Evolutionary conservation across 768 basidiomycete species (phyloP), one percentile per base, ranked within the genome.

Genomic region (Amanita rubescens): DNA sequence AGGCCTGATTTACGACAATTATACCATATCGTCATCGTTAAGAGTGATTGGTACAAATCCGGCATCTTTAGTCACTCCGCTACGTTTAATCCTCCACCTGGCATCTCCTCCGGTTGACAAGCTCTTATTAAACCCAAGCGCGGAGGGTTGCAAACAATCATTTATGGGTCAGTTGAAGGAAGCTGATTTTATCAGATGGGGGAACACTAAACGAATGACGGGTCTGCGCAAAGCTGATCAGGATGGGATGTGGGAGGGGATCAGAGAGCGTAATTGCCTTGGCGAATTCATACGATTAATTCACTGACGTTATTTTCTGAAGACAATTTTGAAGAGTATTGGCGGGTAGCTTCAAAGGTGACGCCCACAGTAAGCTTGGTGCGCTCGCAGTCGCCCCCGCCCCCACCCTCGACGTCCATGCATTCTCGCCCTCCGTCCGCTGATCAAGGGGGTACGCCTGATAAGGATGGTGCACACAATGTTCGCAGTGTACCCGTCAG

Each of bases 81-180:
- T 91, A 62, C 83, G 84, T n/a, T 71, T 97, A 25, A 79, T 87
- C 43, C 77, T 96, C 22, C 95, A 96, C 64, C 80, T 97, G 30
- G 85, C 85, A 1, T 86, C 89, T 6, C 90, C 94, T 20, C 94
- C 93, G 3, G 79, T 77, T 6, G 93, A 94, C 56, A 94, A 87
- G 64, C 79, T 97, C 14, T 77, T 94, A 15, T 71, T 94, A 15
- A 78, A 88, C 0, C 86, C 92, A 3, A 82, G 80, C 53, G 72
- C 85, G 19, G 95, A 99, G 48, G 76, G 89, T 5, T 94, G 92
- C 74, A 94, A 94, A 65, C 87, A 90, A 58, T 84, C 89, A 3
- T 99, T 92, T 66, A 94, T 98, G 88, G 91, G 90, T 7, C 90
- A 94, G 64, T 68, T 95, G 41, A 96, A 98, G 63, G 95, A 99